A percentile compares a stretch with the other conserved stretches of the same genome.
These are phyloP conservation scores for Acanthochlamys bracteata DNA, from an alignment of 106 monocot genomes.

Conservation along the genomic window DNA sequence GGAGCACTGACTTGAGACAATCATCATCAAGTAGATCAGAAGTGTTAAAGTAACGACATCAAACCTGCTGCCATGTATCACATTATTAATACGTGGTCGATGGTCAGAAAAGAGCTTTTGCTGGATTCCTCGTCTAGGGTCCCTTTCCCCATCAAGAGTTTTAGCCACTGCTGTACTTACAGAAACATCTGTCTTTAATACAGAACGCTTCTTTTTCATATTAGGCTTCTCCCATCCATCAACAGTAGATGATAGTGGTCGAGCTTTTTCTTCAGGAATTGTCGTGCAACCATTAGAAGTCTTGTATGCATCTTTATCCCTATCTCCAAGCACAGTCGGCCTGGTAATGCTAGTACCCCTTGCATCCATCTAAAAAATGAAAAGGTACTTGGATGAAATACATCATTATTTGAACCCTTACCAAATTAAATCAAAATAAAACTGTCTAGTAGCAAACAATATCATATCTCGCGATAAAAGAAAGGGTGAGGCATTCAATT, in stretches of 20 bases:
- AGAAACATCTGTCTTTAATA: slow-evolving; percentile 39
- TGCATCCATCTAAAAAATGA: slow-evolving; percentile 36
- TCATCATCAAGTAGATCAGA: neutral
- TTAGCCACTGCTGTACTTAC: slow-evolving; percentile 21
- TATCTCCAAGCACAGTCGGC: slow-evolving; percentile 31
- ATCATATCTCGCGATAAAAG: too few species aligned
- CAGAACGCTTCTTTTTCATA: slow-evolving; percentile 59
- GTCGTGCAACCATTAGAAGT: slow-evolving; percentile 18
- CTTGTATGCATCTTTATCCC: slow-evolving; percentile 38
- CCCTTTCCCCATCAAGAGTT: slow-evolving; percentile 33
- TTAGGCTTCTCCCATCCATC: slow-evolving; percentile 60
- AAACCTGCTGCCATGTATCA: slow-evolving; percentile 37
- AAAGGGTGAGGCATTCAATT: too few species aligned
- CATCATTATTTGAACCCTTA: too few species aligned
- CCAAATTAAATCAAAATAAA: too few species aligned
- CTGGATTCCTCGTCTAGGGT: slow-evolving; percentile 41
- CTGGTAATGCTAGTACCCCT: slow-evolving; percentile 26
- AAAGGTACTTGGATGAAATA: neutral
- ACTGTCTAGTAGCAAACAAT: too few species aligned
- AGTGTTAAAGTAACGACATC: neutral
- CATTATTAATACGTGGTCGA: slow-evolving; percentile 25
- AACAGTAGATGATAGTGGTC: slow-evolving; percentile 14
- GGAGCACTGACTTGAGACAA: neutral
- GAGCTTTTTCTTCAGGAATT: slow-evolving; percentile 36
- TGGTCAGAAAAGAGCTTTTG: slow-evolving; percentile 33